A percentile compares a stretch with the other conserved stretches of the same genome.
Conservation (phyloP, 2,329 filamentous ascomycete species). For the Grosmannia serpens region DNA sequence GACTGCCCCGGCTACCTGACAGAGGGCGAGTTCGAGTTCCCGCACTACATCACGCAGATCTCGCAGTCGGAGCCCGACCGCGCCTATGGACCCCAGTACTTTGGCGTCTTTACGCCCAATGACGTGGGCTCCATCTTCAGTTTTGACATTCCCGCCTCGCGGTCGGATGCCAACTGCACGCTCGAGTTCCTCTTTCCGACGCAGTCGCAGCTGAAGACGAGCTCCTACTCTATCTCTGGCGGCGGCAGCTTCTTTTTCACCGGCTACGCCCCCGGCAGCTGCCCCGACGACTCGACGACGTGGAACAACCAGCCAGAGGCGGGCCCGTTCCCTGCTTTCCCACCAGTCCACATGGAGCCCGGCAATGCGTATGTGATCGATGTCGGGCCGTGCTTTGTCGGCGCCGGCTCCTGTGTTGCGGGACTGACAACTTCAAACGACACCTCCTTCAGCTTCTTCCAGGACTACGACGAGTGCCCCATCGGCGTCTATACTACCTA, state of each 20-base stretch:
- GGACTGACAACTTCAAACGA: conserved; percentile 13
- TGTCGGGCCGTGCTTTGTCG: conserved; percentile 21
- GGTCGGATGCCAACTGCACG: conserved; percentile 30
- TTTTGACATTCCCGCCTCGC: conserved; percentile 29
- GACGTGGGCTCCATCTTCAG: conserved; percentile 26
- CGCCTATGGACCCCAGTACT: conserved; percentile 26
- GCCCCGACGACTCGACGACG: conserved; percentile 18
- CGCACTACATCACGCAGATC: conserved; percentile 22
- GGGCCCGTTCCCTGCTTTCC: conserved; percentile 14
- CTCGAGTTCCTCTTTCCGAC: conserved; percentile 33
- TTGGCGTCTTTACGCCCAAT: conserved; percentile 25
- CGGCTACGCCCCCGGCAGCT: conserved; percentile 15
- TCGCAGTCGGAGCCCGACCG: conserved; percentile 21
- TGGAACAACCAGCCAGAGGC: conserved; percentile 18
- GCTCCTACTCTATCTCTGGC: conserved; percentile 22
- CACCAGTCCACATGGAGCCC: conserved; percentile 16
- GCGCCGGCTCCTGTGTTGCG: conserved; percentile 13
- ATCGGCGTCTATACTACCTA: conserved; percentile 17
- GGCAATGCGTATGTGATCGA: conserved; percentile 22
- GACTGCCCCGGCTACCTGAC: conserved; percentile 1
- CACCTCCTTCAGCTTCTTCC: conserved; percentile 19
- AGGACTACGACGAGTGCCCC: conserved; percentile 13
- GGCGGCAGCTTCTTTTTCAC: conserved; percentile 24
- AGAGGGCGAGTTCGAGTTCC: conserved; percentile 18
- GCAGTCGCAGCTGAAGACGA: conserved; percentile 21